Percentiles rank a stretch among this genome's conserved stretches.
Evolutionary conservation across 192 early-diverging fungal species (phyloP).

Genomic region (Podila horticola): DNA sequence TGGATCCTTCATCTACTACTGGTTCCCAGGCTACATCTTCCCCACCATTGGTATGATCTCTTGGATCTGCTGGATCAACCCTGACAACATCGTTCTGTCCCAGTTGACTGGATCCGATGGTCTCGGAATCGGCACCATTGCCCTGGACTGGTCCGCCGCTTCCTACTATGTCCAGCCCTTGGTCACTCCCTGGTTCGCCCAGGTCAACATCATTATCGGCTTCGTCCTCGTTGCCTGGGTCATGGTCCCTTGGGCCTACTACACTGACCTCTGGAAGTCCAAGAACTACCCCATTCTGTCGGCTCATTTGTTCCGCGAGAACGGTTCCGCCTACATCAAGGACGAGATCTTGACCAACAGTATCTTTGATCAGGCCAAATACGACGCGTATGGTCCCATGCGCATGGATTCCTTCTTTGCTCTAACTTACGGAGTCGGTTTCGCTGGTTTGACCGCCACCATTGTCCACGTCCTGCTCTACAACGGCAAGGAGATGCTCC

Average conservation of each 20-base stretch:
- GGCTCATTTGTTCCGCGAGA: too few relatives aligned
- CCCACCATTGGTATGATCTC: constrained; percentile 52
- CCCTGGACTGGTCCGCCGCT: constrained; percentile 67
- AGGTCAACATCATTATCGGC: constrained; percentile 54
- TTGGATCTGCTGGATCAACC: constrained; percentile 58
- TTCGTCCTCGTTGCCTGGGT: constrained; percentile 61
- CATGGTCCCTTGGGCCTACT: constrained; percentile 58
- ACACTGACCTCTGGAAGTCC: constrained; percentile 55
- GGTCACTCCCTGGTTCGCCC: constrained; percentile 52
- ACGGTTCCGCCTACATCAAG: too few relatives aligned
- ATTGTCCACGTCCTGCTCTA: constrained; percentile 67
- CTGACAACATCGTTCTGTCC: constrained; percentile 40
- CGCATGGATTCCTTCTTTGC: constrained; percentile 17
- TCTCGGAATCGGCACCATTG: constrained; percentile 58
- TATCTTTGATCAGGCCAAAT: constrained; percentile 30
- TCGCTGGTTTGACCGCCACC: constrained; percentile 60
- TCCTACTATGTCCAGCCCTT: constrained; percentile 18
- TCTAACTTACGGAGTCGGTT: constrained; percentile 52
- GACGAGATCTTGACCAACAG: background rate
- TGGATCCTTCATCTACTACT: constrained; percentile 61
- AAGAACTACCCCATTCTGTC: constrained; percentile 44
- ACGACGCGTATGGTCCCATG: constrained; percentile 52
- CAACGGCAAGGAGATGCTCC: constrained; percentile 72
- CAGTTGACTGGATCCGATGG: constrained; percentile 56
- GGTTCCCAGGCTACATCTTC: constrained; percentile 63